phyloP scores from a whole-genome alignment of 768 basidiomycete species.

The Phylloporus scabripes region DNA sequence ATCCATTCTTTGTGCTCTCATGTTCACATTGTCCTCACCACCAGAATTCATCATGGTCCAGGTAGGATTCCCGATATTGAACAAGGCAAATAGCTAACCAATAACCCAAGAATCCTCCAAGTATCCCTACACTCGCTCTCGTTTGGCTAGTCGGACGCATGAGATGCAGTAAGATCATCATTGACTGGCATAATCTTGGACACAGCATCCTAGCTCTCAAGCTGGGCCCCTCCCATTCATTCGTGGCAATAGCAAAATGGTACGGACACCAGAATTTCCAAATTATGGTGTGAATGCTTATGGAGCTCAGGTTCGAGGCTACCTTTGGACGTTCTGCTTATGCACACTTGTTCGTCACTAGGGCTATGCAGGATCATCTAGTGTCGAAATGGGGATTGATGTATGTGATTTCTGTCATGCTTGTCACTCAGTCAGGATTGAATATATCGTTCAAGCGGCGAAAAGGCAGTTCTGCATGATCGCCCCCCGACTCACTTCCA shows the following conservation, averaged over 20 bases:
- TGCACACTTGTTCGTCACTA: slow-evolving; percentile 91
- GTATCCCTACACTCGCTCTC: slow-evolving; percentile 87
- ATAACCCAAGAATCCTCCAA: slow-evolving; percentile 80
- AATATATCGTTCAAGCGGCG: slow-evolving; percentile 50
- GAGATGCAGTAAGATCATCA: slow-evolving; percentile 79
- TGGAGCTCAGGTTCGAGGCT: slow-evolving; percentile 64
- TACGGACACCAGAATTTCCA: slow-evolving; percentile 27
- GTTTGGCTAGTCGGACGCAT: slow-evolving; percentile 68
- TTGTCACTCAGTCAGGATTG: neutral
- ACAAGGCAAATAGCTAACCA: neutral
- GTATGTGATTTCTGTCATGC: slow-evolving; percentile 41
- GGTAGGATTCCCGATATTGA: slow-evolving; percentile 40
- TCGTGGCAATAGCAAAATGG: slow-evolving; percentile 75
- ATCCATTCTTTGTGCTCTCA: slow-evolving; percentile 55
- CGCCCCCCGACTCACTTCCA: slow-evolving; percentile 86
- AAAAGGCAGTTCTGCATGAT: slow-evolving; percentile 78
- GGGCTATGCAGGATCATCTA: slow-evolving; percentile 74
- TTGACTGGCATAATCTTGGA: slow-evolving; percentile 99
- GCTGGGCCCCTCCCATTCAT: slow-evolving; percentile 58
- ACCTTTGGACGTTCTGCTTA: slow-evolving; percentile 77
- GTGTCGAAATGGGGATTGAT: slow-evolving; percentile 67
- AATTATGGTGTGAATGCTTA: slow-evolving; percentile 4
- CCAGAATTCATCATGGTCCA: slow-evolving; percentile 89
- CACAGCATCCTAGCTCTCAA: slow-evolving; percentile 87
- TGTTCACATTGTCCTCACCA: slow-evolving; percentile 55